Evolutionary conservation across 148 eudicot genomes (phyloP).

Genomic region (Vaccinium corymbosum): DNA sequence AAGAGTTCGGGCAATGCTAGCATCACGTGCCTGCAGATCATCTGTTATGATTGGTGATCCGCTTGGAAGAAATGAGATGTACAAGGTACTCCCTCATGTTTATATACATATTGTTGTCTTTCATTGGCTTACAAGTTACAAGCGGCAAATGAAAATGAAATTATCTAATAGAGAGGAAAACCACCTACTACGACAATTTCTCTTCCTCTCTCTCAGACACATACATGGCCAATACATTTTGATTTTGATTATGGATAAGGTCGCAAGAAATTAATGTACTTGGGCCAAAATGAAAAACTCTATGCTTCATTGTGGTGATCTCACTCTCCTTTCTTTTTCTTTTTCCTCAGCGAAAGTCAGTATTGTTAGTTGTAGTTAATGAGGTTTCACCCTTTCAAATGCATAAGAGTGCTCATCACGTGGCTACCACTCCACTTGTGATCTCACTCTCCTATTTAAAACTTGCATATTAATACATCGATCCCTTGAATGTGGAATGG

Average conservation of each 20-base stretch:
- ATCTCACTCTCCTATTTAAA: not conserved
- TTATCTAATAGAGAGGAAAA: not conserved
- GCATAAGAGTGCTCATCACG: too few species aligned
- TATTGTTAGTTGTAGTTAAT: too few species aligned
- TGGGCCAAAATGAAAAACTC: not conserved
- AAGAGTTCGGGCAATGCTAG: constrained; percentile 92
- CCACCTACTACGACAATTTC: not conserved
- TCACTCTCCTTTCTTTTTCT: not conserved
- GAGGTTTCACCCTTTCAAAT: too few species aligned
- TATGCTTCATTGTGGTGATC: not conserved
- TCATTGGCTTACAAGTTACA: not conserved
- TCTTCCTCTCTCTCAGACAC: not conserved
- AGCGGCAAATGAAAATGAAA: not conserved
- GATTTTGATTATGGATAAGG: not conserved
- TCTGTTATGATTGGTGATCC: constrained; percentile 94
- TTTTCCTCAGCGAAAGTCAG: too few species aligned
- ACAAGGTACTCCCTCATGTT: constrained; percentile 50
- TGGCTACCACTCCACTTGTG: too few species aligned
- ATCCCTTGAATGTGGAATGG: not conserved
- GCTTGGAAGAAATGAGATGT: constrained; percentile 91
- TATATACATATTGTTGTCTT: not conserved
- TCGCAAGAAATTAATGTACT: not conserved
- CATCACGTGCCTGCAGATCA: constrained; percentile 96
- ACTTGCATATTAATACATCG: not conserved
- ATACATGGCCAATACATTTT: not conserved